A percentile compares a stretch with the other conserved stretches of the same genome.
Conservation (phyloP, 495 filamentous ascomycete species). For the Penicillium alfredii region DNA sequence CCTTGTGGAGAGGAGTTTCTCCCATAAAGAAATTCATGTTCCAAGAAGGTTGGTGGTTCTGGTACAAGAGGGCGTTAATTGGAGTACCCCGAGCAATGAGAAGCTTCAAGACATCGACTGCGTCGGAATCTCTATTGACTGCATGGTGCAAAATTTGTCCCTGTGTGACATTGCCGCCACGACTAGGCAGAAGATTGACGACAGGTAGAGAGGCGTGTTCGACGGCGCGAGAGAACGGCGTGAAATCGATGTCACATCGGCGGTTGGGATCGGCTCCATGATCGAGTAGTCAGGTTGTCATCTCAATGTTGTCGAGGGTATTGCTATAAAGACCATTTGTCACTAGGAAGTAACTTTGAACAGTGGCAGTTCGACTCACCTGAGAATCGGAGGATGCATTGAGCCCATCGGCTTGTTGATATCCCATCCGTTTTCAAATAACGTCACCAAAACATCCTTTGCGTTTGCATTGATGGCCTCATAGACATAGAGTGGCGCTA, state of each 20-base stretch:
- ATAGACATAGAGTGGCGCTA: too few species aligned
- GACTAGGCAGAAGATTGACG: slow-evolving; percentile 6
- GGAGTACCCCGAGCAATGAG: slow-evolving; percentile 7
- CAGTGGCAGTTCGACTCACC: neutral
- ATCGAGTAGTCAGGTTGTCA: too few species aligned
- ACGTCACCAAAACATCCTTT: neutral
- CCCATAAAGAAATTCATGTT: slow-evolving; percentile 4
- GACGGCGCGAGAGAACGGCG: slow-evolving; percentile 14
- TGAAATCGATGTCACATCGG: too few species aligned
- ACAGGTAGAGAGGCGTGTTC: slow-evolving; percentile 7
- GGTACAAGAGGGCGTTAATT: slow-evolving; percentile 8
- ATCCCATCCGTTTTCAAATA: slow-evolving; percentile 1
- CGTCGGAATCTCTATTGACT: slow-evolving; percentile 6
- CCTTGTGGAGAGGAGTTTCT: slow-evolving; percentile 14
- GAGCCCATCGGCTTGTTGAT: neutral
- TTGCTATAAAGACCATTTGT: neutral
- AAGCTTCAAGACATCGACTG: slow-evolving; percentile 4
- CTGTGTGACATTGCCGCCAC: slow-evolving; percentile 11
- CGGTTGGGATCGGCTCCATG: too few species aligned
- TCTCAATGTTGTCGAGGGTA: neutral
- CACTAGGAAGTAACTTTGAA: neutral
- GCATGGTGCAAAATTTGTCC: slow-evolving; percentile 17
- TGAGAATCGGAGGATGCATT: neutral
- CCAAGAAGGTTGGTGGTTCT: slow-evolving; percentile 9
- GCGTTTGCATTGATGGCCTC: too few species aligned